Conservation (phyloP, 331 rosid species). For the Acacia pycnantha region DNA sequence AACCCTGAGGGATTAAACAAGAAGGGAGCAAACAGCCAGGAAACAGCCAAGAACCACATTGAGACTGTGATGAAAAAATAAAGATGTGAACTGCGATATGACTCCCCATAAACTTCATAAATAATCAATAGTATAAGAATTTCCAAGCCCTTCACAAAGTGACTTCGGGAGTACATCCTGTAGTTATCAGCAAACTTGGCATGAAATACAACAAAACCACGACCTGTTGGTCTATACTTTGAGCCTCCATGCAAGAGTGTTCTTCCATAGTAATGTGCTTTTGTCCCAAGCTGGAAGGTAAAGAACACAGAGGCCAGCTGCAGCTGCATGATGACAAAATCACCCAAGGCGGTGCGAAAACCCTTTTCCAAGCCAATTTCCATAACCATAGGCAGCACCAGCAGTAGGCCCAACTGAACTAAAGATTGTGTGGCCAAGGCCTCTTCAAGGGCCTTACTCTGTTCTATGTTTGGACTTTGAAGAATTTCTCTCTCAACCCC, state of each 20-base stretch:
- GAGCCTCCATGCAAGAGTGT: slow-evolving; percentile 98
- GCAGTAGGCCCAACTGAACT: slow-evolving; percentile 79
- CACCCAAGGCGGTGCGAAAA: slow-evolving; percentile 90
- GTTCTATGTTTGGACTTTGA: slow-evolving; percentile 53
- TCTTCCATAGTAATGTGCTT: slow-evolving; percentile 93
- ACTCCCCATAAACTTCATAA: slow-evolving; percentile 71
- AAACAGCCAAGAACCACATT: slow-evolving; percentile 90
- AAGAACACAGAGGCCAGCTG: slow-evolving; percentile 98
- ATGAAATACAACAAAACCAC: slow-evolving; percentile 93
- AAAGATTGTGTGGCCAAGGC: slow-evolving; percentile 90
- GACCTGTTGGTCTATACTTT: slow-evolving; percentile 88
- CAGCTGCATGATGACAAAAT: slow-evolving; percentile 93
- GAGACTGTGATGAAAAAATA: slow-evolving; percentile 81
- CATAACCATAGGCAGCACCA: slow-evolving; percentile 99
- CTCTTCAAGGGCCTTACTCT: slow-evolving; percentile 81
- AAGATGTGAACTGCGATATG: slow-evolving; percentile 69
- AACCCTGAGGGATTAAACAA: slow-evolving; percentile 93
- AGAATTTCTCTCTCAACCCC: slow-evolving; percentile 84
- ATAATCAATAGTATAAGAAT: slow-evolving; percentile 67
- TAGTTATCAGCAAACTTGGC: slow-evolving; percentile 94
- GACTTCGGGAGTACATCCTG: slow-evolving; percentile 90
- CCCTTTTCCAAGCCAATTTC: slow-evolving; percentile 99
- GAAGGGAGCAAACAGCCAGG: slow-evolving; percentile 97
- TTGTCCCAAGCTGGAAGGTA: slow-evolving; percentile 96
- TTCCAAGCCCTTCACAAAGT: slow-evolving; percentile 96